Evolutionary conservation across 1,139 yeast genomes (phyloP).

Genomic region (Hyphopichia buzzinii): DNA sequence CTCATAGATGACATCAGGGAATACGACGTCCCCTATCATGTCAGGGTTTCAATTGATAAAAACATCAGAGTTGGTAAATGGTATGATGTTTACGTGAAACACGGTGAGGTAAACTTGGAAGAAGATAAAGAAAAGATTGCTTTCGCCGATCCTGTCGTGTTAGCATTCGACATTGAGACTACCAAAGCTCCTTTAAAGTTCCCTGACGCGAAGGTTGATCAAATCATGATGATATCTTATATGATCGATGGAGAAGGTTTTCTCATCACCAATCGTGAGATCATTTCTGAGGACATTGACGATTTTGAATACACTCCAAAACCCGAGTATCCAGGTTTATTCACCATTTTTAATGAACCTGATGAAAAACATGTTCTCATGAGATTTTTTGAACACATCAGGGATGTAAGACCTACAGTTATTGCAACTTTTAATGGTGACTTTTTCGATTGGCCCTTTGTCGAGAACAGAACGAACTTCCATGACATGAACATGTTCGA

Average conservation of each 20-base stretch:
- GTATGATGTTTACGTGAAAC: slow-evolving; percentile 75
- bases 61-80: slow-evolving; percentile 91
- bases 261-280: slow-evolving; percentile 89
- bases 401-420: slow-evolving; percentile 88
- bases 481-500: slow-evolving; percentile 89
- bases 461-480: slow-evolving; percentile 78
- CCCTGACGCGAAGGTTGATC: slow-evolving; percentile 91
- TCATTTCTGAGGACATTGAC: slow-evolving; percentile 90
- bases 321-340: slow-evolving; percentile 90
- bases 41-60: slow-evolving; percentile 87
- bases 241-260: slow-evolving; percentile 99
- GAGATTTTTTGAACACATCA: slow-evolving; percentile 84
- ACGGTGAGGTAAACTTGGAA: slow-evolving; percentile 52
- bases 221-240: slow-evolving; percentile 97
- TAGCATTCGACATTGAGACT: slow-evolving; percentile 98
- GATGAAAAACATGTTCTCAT: slow-evolving; percentile 74
- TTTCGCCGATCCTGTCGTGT: slow-evolving; percentile 95
- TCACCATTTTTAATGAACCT: slow-evolving; percentile 85
- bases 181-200: slow-evolving; percentile 95
- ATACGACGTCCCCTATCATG: slow-evolving; percentile 96
- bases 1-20: slow-evolving; percentile 81
- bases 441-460: slow-evolving; percentile 99
- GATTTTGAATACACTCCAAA: slow-evolving; percentile 98
- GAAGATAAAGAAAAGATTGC: slow-evolving; percentile 78
- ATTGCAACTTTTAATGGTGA: slow-evolving; percentile 98